phyloP scores from a whole-genome alignment of 1,284 basidiomycete species.

The Ustilago loliicola region DNA sequence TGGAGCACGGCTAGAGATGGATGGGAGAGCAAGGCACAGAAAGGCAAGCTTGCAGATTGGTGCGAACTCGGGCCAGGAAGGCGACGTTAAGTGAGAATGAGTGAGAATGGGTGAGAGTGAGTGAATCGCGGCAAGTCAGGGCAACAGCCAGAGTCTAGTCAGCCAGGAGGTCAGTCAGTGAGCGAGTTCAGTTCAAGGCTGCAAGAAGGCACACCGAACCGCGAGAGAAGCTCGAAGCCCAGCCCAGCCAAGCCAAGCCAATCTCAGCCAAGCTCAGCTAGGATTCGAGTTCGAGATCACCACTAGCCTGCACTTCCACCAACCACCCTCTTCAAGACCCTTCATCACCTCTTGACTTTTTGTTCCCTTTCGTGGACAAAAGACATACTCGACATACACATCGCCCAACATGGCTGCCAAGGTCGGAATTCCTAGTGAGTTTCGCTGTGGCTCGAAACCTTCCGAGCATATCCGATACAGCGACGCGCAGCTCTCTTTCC shows the following conservation, averaged over 20 bases:
- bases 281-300: slow-evolving; percentile 41
- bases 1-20: no score
- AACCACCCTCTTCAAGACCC: slow-evolving; percentile 53
- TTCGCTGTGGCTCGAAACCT: slow-evolving; percentile 21
- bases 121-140: background rate
- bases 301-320: slow-evolving; percentile 43
- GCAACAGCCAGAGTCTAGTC: background rate
- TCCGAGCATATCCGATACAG: slow-evolving; percentile 1
- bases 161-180: background rate
- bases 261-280: slow-evolving; percentile 2
- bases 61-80: background rate
- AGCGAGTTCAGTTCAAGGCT: background rate
- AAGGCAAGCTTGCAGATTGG: background rate
- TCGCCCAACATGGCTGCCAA: slow-evolving; percentile 62
- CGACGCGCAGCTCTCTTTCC: slow-evolving; percentile 27
- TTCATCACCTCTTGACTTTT: slow-evolving; percentile 42
- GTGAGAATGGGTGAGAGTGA: background rate
- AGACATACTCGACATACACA: slow-evolving; percentile 42
- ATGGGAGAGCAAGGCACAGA: no score
- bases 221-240: background rate
- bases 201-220: background rate
- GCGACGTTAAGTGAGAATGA: background rate
- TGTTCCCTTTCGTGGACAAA: slow-evolving; percentile 47
- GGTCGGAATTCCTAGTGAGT: slow-evolving; percentile 68
- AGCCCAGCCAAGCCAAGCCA: slow-evolving; percentile 9